Conservation (phyloP, 805 yeast genomes). For the Lachancea mirantina region DNA sequence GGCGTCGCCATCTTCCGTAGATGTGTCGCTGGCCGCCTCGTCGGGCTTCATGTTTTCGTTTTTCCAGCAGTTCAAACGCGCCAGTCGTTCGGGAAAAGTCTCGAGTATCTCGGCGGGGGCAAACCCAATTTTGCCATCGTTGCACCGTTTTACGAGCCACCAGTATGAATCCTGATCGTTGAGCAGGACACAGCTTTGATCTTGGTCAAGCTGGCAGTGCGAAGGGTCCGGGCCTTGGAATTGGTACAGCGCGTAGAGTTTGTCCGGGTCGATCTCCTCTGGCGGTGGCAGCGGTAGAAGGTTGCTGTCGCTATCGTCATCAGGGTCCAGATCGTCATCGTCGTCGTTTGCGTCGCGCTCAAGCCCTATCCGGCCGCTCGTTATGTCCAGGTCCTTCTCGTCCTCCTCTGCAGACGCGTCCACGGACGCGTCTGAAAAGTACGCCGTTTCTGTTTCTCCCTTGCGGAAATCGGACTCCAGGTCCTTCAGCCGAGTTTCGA, state of each 20-base stretch:
- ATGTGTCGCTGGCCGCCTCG: slow-evolving; percentile 7
- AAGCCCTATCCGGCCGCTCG: no score
- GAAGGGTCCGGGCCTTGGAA: slow-evolving; percentile 90
- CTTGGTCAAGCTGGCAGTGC: slow-evolving; percentile 71
- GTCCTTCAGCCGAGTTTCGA: slow-evolving; percentile 25
- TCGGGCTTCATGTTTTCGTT: slow-evolving; percentile 54
- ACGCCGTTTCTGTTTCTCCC: neutral
- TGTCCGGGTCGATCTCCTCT: slow-evolving; percentile 71
- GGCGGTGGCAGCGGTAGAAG: slow-evolving; percentile 53
- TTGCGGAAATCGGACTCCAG: slow-evolving; percentile 5
- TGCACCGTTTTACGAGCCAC: slow-evolving; percentile 74
- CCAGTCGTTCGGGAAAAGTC: slow-evolving; percentile 84
- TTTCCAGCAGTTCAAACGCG: slow-evolving; percentile 85
- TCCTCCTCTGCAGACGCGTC: slow-evolving; percentile 8
- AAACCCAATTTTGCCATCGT: slow-evolving; percentile 74
- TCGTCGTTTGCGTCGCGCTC: neutral
- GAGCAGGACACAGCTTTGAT: slow-evolving; percentile 73
- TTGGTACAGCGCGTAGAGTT: slow-evolving; percentile 78
- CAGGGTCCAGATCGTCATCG: slow-evolving; percentile 12
- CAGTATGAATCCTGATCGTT: slow-evolving; percentile 92
- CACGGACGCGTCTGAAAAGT: neutral
- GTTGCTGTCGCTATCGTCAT: slow-evolving; percentile 35
- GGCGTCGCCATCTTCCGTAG: slow-evolving; percentile 2
- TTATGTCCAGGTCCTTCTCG: slow-evolving; percentile 20
- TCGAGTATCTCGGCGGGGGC: slow-evolving; percentile 96